Percentiles rank a stretch among this genome's conserved stretches.
These are phyloP conservation scores for Cucurbita moschata DNA, from an alignment of 306 rosid species.

Conservation along the genomic window DNA sequence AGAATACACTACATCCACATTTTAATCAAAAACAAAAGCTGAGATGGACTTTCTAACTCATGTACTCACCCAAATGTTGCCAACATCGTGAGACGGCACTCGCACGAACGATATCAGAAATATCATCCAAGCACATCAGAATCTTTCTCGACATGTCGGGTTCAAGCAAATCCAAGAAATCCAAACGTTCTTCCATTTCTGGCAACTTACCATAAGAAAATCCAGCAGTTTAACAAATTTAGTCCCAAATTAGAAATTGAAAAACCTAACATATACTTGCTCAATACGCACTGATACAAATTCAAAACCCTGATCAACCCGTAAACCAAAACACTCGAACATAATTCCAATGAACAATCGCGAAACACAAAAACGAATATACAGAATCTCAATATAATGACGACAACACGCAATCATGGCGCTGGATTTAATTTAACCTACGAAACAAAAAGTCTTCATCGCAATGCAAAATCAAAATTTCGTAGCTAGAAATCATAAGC, in stretches of 20 bases:
- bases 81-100: slow-evolving; percentile 53
- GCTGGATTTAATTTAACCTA: neutral
- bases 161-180: slow-evolving; percentile 39
- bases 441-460: neutral
- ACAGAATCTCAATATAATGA: neutral
- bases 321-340: neutral
- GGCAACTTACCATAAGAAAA: slow-evolving; percentile 8
- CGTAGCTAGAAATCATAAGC: neutral
- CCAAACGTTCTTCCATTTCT: slow-evolving; percentile 27
- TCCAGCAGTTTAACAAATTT: slow-evolving; percentile 17
- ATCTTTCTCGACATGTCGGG: slow-evolving; percentile 34
- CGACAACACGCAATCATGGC: neutral
- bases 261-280: neutral
- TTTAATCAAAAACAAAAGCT: neutral
- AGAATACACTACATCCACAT: neutral
- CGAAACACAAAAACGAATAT: neutral
- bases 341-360: neutral
- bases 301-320: neutral
- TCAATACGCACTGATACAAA: neutral
- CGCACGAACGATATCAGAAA: slow-evolving; percentile 39
- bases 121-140: slow-evolving; percentile 45
- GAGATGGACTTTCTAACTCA: neutral
- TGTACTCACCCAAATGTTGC: slow-evolving; percentile 53
- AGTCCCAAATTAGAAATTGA: slow-evolving; percentile 20
- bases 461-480: neutral